Conservation (phyloP, 2,329 filamentous ascomycete species). For the Camillea tinctor region DNA sequence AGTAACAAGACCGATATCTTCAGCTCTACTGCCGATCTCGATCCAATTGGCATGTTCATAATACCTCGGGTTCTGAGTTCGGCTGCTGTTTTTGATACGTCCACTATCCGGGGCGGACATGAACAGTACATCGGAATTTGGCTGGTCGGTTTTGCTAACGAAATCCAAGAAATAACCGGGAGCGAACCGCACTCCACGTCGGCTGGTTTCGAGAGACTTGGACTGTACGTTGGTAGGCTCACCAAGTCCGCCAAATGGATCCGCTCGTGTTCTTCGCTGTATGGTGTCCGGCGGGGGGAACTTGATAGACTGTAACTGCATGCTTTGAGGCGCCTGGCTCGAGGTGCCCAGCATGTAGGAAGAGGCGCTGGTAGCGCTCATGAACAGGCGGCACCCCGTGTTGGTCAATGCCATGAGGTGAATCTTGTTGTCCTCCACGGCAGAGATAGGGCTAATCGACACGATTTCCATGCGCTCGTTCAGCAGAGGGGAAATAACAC, state of each 20-base stretch:
- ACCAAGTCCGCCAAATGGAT: conserved; percentile 30
- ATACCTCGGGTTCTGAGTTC: conserved; percentile 57
- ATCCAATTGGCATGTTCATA: conserved; percentile 82
- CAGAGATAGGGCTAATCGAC: conserved; percentile 80
- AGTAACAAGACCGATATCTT: conserved; percentile 77
- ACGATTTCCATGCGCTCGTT: conserved; percentile 71
- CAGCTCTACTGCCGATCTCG: conserved; percentile 67
- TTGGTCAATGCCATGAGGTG: conserved; percentile 89
- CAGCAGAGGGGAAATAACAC: conserved; percentile 69
- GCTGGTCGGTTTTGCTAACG: conserved; percentile 59
- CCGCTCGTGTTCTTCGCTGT: conserved; percentile 24
- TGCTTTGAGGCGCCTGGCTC: conserved; percentile 76
- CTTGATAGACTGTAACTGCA: conserved; percentile 97
- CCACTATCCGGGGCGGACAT: conserved; percentile 85
- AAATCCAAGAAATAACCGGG: conserved; percentile 93
- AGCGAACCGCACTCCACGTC: conserved; percentile 63
- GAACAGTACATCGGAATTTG: conserved; percentile 69
- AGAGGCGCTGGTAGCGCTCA: conserved; percentile 82
- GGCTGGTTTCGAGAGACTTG: conserved; percentile 47
- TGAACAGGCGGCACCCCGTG: conserved; percentile 86
- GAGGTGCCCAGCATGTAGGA: conserved; percentile 62
- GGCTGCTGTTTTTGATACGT: conserved; percentile 65
- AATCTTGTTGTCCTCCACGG: conserved; percentile 74
- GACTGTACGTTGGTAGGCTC: conserved; percentile 49
- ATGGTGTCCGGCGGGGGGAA: conserved; percentile 67